Evolutionary conservation across 2,329 filamentous ascomycete species (phyloP), one percentile per base, ranked within the genome.

Genomic region (Curvularia spicifera): DNA sequence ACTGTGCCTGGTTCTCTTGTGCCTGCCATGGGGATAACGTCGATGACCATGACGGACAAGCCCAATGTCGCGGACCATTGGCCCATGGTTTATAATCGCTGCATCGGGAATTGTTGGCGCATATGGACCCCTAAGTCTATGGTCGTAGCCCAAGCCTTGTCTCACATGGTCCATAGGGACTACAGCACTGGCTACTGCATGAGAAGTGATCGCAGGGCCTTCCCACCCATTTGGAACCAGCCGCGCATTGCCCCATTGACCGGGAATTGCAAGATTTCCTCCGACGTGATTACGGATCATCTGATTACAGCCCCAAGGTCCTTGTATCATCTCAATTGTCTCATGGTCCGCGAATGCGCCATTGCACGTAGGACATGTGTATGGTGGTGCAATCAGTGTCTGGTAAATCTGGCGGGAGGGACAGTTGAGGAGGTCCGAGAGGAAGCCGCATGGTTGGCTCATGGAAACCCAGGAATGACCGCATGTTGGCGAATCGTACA

Each of bases 401-500:
- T 71, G 64, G 40, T 65, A 64, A 9, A 66, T 71, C 29, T 71
- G 63, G 49, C 78, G 79, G 52, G 74, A 63, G 8, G 76, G 76
- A 60, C 80, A 81, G 56, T 65, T 79, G 37, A 78, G 62, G 18
- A 82, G 73, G 53, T 81, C 76, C 24, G 70, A 71, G 37, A 72
- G 69, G 33, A 70, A 71, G 5, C 68, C 71, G 67, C 83, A 85
- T 8, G 80, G 77, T 12, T 76, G 69, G 24, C 71, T 72, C 63
- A 85, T 79, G 24, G 76, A 78, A 53, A 83, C 69, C 81, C 82
- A 85, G 28, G 77, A 72, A 61, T 84, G 82, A 7, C 69, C 67
- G 68, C 83, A 85, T 49, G 72, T 76, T 6, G 72, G 70, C 0
- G 81, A 82, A 64, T 78, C 76, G 72, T 78, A 82, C 49, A 77